Base-by-base conservation (phyloP, 208 protist genomes). In the Trypanosoma vivax region DNA sequence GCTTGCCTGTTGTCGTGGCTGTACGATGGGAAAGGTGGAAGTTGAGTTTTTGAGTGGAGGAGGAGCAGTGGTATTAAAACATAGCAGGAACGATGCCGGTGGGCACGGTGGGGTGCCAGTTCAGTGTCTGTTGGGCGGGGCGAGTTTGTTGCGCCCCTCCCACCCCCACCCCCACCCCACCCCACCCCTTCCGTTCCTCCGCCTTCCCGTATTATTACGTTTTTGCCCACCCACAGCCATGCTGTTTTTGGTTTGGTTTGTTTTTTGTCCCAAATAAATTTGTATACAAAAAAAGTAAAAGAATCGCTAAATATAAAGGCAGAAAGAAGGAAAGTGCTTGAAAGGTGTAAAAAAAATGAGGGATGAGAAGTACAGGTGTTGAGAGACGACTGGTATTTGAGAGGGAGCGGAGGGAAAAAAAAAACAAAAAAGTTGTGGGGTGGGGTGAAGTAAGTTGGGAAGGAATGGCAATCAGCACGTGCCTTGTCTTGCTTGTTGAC, bases 341-440 rank as follows among this genome's bases (percentile, higher is more conserved):
- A 35, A 55, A 18, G 16, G 48, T 38, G 34, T 39, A 50, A 58
- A 37, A 45, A 38, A 57, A 38, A 45, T 47, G 16, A 23, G 37
- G 37, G 28, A 35, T 16, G 37, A n/a, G 14, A 38, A 18, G 50
- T 21, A 31, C 9, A 37, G 13, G 49, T 38, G 28, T 5, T 23
- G 10, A 28, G 29, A 23, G 7, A 5, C 19, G n/a, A 60, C 11
- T 19, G 40, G 40, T 33, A 14, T 13, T 33, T 24, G 16, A 18
- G 5, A 43, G 13, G 11, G 25, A 43, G 25, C 9, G 25, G 1
- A 43, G 24, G 31, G 29, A 49, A 49, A 35, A 29, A 18, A 58
- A 58, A 49, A 38, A 34, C 37, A 23, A 37, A 34, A 13, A 37
- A 45, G 9, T 35, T 35, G 21, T 21, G 37, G 34, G 2, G 46